These are phyloP conservation scores for Penicillium sp. DNA, from an alignment of 2,329 filamentous ascomycete species.

Conservation along the genomic window DNA sequence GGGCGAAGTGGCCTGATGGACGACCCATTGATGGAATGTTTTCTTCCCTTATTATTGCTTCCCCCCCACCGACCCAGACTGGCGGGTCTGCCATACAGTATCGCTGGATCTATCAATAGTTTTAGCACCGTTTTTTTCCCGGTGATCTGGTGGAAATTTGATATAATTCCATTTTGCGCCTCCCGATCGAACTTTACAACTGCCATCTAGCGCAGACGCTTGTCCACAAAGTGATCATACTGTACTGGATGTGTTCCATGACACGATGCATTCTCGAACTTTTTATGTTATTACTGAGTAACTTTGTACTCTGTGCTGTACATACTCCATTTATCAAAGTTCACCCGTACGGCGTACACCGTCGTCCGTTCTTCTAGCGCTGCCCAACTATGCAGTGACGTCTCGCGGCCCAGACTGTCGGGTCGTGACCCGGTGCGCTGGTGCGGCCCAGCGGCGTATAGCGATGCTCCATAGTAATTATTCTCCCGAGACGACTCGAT, in stretches of 20 bases:
- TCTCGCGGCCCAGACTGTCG: conserved; percentile 5
- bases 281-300: neutral
- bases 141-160: neutral
- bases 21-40: no score
- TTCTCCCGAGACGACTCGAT: neutral
- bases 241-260: no score
- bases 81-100: conserved; percentile 5
- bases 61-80: neutral
- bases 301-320: neutral
- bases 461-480: neutral
- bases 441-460: neutral
- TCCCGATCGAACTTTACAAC: neutral
- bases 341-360: neutral
- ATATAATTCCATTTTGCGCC: neutral
- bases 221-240: no score
- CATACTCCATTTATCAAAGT: neutral
- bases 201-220: neutral
- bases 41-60: neutral
- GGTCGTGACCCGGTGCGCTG: neutral
- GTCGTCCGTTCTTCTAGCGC: neutral
- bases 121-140: neutral
- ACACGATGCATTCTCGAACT: no score
- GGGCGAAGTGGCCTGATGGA: neutral
- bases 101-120: conserved; percentile 6
- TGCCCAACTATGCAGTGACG: conserved; percentile 8